Evolutionary conservation across 805 yeast species (phyloP).

Genomic region (Ogataea parapolymorpha): DNA sequence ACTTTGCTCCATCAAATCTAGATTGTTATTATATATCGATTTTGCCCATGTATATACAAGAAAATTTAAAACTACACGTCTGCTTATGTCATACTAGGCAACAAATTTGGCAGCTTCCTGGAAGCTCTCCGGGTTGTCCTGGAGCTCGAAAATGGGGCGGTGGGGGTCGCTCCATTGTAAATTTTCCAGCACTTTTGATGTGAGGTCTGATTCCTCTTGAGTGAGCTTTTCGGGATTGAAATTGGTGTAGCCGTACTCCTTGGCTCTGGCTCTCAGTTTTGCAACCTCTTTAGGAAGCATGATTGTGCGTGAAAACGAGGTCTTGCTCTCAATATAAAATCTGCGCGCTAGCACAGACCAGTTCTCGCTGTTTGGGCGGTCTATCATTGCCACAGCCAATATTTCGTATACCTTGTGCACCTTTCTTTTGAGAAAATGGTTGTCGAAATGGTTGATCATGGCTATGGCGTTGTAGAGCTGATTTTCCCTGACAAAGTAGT

Average conservation of each 20-base stretch:
- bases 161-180: conserved; percentile 14
- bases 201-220: conserved; percentile 11
- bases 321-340: conserved; percentile 20
- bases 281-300: conserved; percentile 1
- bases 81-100: conserved; percentile 1
- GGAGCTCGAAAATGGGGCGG: conserved; percentile 13
- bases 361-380: conserved; percentile 10
- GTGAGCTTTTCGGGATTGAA: conserved; percentile 9
- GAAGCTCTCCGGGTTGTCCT: conserved; percentile 11
- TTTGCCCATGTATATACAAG: conserved; percentile 8
- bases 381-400: conserved; percentile 10
- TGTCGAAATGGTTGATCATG: conserved; percentile 17
- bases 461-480: conserved; percentile 24
- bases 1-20: conserved; percentile 18
- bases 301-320: conserved; percentile 1
- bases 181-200: conserved; percentile 3
- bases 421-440: conserved; percentile 8
- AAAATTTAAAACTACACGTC: background rate
- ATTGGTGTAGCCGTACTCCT: conserved; percentile 7
- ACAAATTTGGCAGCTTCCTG: conserved; percentile 12
- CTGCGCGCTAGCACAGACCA: conserved; percentile 22
- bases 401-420: conserved; percentile 15
- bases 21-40: background rate
- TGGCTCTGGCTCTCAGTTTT: conserved; percentile 5
- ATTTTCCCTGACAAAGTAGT: conserved; percentile 13